Percentiles rank a stretch among this genome's conserved stretches.
Conservation (phyloP, 352 stramenopile species). For the Phytopythium boreale region DNA sequence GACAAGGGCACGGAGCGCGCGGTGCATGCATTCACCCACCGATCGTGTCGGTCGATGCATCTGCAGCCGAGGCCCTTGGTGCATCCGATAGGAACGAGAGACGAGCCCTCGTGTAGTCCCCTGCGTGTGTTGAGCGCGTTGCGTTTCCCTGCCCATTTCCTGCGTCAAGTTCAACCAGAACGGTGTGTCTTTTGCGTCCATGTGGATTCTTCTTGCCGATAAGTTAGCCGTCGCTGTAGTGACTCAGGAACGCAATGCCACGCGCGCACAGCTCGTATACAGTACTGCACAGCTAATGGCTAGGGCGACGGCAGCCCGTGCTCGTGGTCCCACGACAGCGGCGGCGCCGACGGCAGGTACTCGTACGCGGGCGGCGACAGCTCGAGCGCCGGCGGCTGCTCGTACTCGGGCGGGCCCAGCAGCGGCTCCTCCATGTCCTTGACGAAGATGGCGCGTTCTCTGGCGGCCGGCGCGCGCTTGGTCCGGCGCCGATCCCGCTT, state of each 20-base stretch:
- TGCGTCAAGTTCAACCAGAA: neutral
- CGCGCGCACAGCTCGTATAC: neutral
- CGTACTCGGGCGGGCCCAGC: conserved; percentile 36
- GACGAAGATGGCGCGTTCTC: conserved; percentile 22
- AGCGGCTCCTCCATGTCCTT: conserved; percentile 73
- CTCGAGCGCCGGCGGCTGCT: conserved; percentile 32
- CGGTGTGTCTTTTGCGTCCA: neutral
- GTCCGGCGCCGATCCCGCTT: conserved; percentile 8
- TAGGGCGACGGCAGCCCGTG: neutral
- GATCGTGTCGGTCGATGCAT: neutral
- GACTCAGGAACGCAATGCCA: too few species aligned
- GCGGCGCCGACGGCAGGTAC: conserved; percentile 64
- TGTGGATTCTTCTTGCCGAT: conserved; percentile 6
- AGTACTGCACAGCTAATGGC: neutral
- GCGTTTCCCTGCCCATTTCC: conserved; percentile 1
- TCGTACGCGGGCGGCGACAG: conserved; percentile 41
- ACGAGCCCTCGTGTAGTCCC: neutral
- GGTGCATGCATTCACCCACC: neutral
- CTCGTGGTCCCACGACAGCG: conserved; percentile 19
- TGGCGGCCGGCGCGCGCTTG: conserved; percentile 7
- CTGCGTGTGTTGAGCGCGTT: neutral
- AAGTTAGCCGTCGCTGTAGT: neutral
- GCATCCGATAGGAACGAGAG: neutral
- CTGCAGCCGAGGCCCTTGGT: neutral
- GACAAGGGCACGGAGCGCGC: neutral